These are phyloP conservation scores for Agroathelia rolfsii DNA, from an alignment of 1,284 basidiomycete species.

Conservation along the genomic window DNA sequence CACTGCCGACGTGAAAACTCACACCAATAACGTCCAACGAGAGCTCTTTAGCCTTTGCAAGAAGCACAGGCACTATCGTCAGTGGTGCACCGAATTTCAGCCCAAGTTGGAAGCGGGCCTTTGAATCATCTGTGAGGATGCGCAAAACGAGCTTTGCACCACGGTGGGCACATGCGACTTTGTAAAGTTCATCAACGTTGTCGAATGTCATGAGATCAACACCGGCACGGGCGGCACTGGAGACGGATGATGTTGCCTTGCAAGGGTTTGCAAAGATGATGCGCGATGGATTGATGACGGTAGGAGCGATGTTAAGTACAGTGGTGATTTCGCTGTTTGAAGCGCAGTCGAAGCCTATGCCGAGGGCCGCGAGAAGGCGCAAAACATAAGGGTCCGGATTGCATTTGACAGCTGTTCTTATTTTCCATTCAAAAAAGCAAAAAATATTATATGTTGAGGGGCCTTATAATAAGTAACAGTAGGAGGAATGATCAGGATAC, in stretches of 20 bases:
- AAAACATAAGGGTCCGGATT: constrained; percentile 95
- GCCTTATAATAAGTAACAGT: constrained; percentile 12
- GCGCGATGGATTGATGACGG: constrained; percentile 60
- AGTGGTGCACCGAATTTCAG: constrained; percentile 97
- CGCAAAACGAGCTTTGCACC: constrained; percentile 84
- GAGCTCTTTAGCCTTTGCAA: constrained; percentile 75
- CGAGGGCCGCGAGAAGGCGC: constrained; percentile 81
- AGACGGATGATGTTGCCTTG: constrained; percentile 92
- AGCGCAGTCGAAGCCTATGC: constrained; percentile 96
- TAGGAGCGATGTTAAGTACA: constrained; percentile 69
- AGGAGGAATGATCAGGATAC: constrained; percentile 16
- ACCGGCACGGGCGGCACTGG: constrained; percentile 68
- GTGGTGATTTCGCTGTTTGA: constrained; percentile 89
- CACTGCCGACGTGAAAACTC: constrained; percentile 96
- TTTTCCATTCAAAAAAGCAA: too few species aligned
- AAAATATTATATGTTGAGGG: constrained; percentile 9
- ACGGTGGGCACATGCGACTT: constrained; percentile 81
- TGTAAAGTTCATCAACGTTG: constrained; percentile 96
- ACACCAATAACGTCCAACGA: constrained; percentile 87
- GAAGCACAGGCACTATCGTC: constrained; percentile 68
- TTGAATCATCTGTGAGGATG: constrained; percentile 95
- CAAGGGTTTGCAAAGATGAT: constrained; percentile 99
- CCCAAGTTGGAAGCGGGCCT: constrained; percentile 87
- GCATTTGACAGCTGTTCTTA: constrained; percentile 93
- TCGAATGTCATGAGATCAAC: constrained; percentile 98